These are phyloP conservation scores for Calonectria hongkongensis DNA, from an alignment of 2,329 filamentous ascomycete genomes.

Conservation along the genomic window DNA sequence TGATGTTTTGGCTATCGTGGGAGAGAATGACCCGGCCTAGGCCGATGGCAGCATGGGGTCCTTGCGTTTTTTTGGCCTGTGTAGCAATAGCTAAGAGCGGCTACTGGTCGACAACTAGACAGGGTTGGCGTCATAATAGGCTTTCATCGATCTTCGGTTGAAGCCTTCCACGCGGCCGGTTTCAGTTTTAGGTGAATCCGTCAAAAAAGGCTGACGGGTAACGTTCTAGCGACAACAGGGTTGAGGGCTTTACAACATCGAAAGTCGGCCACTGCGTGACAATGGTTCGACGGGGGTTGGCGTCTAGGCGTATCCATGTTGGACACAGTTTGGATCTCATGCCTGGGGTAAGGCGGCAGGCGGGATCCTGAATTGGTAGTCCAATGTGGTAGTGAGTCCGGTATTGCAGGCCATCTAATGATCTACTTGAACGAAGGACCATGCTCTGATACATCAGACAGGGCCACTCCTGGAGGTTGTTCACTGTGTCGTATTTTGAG, in stretches of 20 bases:
- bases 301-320: slow-evolving; percentile 42
- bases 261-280: slow-evolving; percentile 42
- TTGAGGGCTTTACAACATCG: slow-evolving; percentile 28
- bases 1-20: slow-evolving; percentile 38
- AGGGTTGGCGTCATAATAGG: slow-evolving; percentile 32
- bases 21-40: slow-evolving; percentile 36
- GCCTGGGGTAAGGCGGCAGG: slow-evolving; percentile 55
- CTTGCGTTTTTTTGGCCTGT: slow-evolving; percentile 32
- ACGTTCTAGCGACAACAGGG: slow-evolving; percentile 38
- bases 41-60: slow-evolving; percentile 34
- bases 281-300: slow-evolving; percentile 49
- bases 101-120: slow-evolving; percentile 38
- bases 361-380: slow-evolving; percentile 39
- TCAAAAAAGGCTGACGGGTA: slow-evolving; percentile 44
- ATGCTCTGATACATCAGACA: slow-evolving; percentile 41
- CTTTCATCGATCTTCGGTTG: slow-evolving; percentile 47
- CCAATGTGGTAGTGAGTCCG: slow-evolving; percentile 45
- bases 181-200: slow-evolving; percentile 56
- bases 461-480: slow-evolving; percentile 35
- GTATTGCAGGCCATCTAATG: slow-evolving; percentile 46
- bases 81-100: slow-evolving; percentile 33
- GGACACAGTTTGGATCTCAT: slow-evolving; percentile 51
- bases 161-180: slow-evolving; percentile 47
- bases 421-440: slow-evolving; percentile 50
- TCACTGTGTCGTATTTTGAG: slow-evolving; percentile 27